Percentiles rank a stretch among this genome's conserved stretches.
Conservation (phyloP, 257 asterid genomes). For the Rehmannia glutinosa region DNA sequence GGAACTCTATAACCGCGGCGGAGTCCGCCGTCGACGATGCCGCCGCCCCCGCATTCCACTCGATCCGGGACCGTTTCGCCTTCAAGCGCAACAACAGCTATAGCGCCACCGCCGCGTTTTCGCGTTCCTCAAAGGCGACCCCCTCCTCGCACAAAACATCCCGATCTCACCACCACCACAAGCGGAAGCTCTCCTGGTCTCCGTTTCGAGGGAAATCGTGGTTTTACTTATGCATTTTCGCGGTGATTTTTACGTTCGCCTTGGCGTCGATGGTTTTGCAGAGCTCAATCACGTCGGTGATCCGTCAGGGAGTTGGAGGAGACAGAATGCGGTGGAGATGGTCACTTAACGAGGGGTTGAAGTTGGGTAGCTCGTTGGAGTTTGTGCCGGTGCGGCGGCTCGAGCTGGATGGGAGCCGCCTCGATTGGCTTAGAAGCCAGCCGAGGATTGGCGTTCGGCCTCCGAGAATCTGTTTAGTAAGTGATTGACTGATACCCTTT, state of each 20-base stretch:
- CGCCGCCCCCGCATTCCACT: slow-evolving; percentile 43
- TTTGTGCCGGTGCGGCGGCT: slow-evolving; percentile 47
- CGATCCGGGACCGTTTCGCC: slow-evolving; percentile 89
- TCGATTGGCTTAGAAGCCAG: slow-evolving; percentile 63
- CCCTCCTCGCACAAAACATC: slow-evolving; percentile 36
- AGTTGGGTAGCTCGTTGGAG: slow-evolving; percentile 73
- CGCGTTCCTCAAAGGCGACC: slow-evolving; percentile 40
- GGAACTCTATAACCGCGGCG: slow-evolving; percentile 33
- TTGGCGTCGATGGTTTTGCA: slow-evolving; percentile 83
- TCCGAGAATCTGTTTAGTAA: slow-evolving; percentile 74
- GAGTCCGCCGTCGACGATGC: slow-evolving; percentile 47
- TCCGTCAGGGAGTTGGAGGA: slow-evolving; percentile 54
- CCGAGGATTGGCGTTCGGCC: slow-evolving; percentile 75
- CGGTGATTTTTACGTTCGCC: slow-evolving; percentile 59
- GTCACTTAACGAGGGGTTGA: slow-evolving; percentile 65
- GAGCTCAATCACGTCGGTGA: slow-evolving; percentile 72
- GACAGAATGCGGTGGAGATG: slow-evolving; percentile 68
- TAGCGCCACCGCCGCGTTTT: slow-evolving; percentile 17
- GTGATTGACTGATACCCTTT: slow-evolving; percentile 21
- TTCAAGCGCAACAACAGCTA: slow-evolving; percentile 45
- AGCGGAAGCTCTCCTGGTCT: slow-evolving; percentile 37
- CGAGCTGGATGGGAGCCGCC: slow-evolving; percentile 38
- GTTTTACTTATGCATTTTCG: slow-evolving; percentile 51
- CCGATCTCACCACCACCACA: slow-evolving; percentile 71
- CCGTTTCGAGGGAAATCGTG: slow-evolving; percentile 56